Conservation (phyloP, 2,329 filamentous ascomycete genomes). For the Colletotrichum scovillei region DNA sequence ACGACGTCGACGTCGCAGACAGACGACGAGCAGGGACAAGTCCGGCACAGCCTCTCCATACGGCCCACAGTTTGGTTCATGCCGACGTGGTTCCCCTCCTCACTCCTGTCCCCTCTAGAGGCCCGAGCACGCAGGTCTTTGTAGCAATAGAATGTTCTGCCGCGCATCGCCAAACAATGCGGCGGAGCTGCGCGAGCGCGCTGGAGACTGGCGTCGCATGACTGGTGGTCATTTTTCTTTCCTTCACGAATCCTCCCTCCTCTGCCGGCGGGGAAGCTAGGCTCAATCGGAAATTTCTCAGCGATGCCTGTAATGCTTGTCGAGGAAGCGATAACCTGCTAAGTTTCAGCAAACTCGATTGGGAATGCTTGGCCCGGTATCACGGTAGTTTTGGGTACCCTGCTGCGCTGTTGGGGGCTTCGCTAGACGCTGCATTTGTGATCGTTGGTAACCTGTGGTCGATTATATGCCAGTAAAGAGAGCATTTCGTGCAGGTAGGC, state of each 20-base stretch:
- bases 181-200: conserved; percentile 9
- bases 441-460: background rate
- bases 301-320: conserved; percentile 32
- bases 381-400: conserved; percentile 26
- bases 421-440: background rate
- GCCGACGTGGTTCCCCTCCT: conserved; percentile 13
- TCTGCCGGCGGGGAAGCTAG: conserved; percentile 12
- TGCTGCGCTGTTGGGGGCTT: background rate
- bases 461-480: background rate
- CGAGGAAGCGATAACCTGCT: conserved; percentile 20
- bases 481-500: background rate
- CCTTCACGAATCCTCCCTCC: background rate
- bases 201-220: conserved; percentile 2
- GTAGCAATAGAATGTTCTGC: background rate
- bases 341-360: conserved; percentile 32
- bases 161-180: conserved; percentile 25
- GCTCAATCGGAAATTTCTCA: conserved; percentile 25
- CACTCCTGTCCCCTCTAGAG: background rate
- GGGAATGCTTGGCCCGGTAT: conserved; percentile 33
- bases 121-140: conserved; percentile 14
- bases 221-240: conserved; percentile 8
- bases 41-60: conserved; percentile 14
- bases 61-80: conserved; percentile 27
- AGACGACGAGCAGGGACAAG: conserved; percentile 18
- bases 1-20: conserved; percentile 33